Percentiles rank a stretch among this genome's conserved stretches.
These are phyloP conservation scores for Penicillium sumatraense DNA, from an alignment of 2,329 filamentous ascomycete species.

Conservation along the genomic window DNA sequence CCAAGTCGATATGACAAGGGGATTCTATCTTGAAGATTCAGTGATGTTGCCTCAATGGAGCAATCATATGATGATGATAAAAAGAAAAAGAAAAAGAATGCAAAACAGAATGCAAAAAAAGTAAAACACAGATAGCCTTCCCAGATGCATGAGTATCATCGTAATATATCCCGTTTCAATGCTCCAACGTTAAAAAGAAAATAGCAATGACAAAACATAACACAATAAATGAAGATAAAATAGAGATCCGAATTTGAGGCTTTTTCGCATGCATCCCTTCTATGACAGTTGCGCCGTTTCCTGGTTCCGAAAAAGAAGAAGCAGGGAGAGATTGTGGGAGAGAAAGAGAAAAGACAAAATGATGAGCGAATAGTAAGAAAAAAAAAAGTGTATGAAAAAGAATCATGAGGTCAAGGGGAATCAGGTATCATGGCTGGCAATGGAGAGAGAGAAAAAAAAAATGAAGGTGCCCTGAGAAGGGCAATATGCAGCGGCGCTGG, in stretches of 20 bases:
- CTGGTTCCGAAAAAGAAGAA: conserved; percentile 23
- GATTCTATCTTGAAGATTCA: conserved; percentile 16
- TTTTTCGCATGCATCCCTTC: conserved; percentile 42
- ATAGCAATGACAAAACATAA: conserved; percentile 16
- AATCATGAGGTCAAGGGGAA: conserved; percentile 12
- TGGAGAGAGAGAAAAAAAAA: conserved; percentile 7
- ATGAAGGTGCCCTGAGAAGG: not conserved
- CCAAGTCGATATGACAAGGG: conserved; percentile 4
- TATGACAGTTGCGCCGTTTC: conserved; percentile 39
- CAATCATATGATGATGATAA: not conserved
- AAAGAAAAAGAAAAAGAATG: conserved; percentile 5
- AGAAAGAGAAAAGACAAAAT: conserved; percentile 2
- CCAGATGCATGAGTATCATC: conserved; percentile 42
- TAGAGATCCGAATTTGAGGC: conserved; percentile 30
- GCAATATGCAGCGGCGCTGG: conserved; percentile 6
- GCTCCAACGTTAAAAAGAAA: conserved; percentile 28
- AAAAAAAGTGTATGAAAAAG: not conserved
- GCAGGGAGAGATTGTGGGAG: conserved; percentile 2
- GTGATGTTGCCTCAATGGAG: not conserved
- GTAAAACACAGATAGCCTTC: conserved; percentile 33
- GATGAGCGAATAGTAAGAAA: not conserved
- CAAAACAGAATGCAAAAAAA: conserved; percentile 9
- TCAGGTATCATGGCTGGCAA: conserved; percentile 27
- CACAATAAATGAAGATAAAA: conserved; percentile 15
- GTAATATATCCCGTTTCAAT: conserved; percentile 34